These are phyloP conservation scores for Oryza meyeriana DNA, from an alignment of 176 grass and related monocot species.

Conservation along the genomic window DNA sequence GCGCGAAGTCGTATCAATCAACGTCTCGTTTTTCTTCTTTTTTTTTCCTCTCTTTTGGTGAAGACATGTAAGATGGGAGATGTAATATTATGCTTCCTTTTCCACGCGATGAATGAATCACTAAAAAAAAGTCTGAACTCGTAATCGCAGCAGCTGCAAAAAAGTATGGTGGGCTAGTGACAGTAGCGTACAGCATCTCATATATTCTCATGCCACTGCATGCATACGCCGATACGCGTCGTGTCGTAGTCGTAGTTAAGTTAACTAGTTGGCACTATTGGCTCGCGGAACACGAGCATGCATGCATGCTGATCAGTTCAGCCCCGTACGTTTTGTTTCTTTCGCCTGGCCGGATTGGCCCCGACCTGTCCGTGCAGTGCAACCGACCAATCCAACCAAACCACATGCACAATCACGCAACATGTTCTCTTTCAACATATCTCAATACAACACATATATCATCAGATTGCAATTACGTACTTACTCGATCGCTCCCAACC, in stretches of 20 bases:
- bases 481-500: too few species aligned
- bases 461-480: background rate
- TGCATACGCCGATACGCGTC: too few species aligned
- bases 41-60: background rate
- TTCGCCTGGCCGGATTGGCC: background rate
- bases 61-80: slow-evolving; percentile 1
- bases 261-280: too few species aligned
- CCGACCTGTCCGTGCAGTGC: background rate
- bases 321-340: background rate
- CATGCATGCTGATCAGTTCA: background rate
- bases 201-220: too few species aligned
- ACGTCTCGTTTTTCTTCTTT: background rate
- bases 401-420: background rate
- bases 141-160: background rate
- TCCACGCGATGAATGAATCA: background rate
- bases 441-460: background rate
- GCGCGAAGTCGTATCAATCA: background rate
- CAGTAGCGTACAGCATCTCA: too few species aligned
- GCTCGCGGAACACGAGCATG: background rate
- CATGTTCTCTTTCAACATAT: background rate
- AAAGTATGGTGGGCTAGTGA: too few species aligned
- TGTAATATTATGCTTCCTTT: slow-evolving; percentile 2
- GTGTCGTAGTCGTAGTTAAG: too few species aligned
- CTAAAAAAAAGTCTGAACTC: background rate
- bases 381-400: background rate